Evolutionary conservation across 1,284 basidiomycete genomes (phyloP), one percentile per base, ranked within the genome.

Genomic region (Rhodotorula sp.): DNA sequence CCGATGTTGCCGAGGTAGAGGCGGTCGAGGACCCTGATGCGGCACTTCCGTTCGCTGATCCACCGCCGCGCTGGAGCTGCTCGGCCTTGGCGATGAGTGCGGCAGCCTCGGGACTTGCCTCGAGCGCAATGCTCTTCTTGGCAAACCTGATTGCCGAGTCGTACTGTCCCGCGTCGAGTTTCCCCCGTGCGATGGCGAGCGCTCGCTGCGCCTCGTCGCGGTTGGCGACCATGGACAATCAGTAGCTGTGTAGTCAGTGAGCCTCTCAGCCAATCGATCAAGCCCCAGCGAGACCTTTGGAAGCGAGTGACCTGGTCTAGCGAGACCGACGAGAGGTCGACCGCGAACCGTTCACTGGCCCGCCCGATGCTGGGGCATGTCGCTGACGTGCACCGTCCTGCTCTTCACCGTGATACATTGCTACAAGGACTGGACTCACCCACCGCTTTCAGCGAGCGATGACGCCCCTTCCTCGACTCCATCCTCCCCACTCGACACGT

Each of bases 51-150:
- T 24, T 53, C 49, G 27, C n/a, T 8, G 32, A 22, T 15, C 51
- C 34, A 39, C 51, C 13, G 22, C 49, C 53, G 30, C 52, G 36
- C 19, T 22, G 32, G 51, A 34, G 55, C 17, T 55, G 52, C n/a
- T 66, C 46, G 1, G 68, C 76, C 34, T 64, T 62, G n/a, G 80
- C 77, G 49, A 95, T 53, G 22, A 64, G 47, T 8, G 57, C 17
- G 86, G 36, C 79, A 10, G 90, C 95, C 79, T 93, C 89, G 9
- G 88, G 84, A 2, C 93, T 95, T 63, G 88, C 84, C 81, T 90
- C 92, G 66, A 98, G 86, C 32, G 88, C 83, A 67, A 94, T 86
- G 22, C 90, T 91, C 82, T 99, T 99, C 81, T 89, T 88, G 73
- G 89, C 89, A 84, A 97, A 95, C 79, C 92, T 92, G 77, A 90